These are phyloP conservation scores for Pseudogymnoascus sp. DNA, from an alignment of 2,329 filamentous ascomycete species.

Conservation along the genomic window DNA sequence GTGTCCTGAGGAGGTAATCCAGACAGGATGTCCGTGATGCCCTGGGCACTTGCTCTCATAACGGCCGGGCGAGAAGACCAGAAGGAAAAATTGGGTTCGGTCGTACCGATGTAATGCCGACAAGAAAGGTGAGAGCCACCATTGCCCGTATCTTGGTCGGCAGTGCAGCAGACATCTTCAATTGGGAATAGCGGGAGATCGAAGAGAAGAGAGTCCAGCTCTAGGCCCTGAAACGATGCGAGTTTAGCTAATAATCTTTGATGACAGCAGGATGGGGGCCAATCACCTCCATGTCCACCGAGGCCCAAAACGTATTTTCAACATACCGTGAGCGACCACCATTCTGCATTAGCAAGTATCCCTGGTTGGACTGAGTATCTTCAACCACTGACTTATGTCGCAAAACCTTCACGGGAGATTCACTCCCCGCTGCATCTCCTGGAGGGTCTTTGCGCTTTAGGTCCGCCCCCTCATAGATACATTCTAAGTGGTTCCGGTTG, in stretches of 20 bases:
- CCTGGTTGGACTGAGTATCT: not conserved
- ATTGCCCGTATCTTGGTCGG: constrained; percentile 41
- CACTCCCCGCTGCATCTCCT: not conserved
- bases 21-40: not conserved
- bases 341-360: constrained; percentile 8
- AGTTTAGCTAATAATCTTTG: not conserved
- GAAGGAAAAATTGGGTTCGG: constrained; percentile 31
- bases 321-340: constrained; percentile 58
- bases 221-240: not conserved
- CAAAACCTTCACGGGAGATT: not conserved
- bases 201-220: too few species aligned
- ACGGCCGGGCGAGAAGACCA: constrained; percentile 28
- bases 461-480: not conserved
- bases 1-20: not conserved
- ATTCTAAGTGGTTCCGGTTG: not conserved
- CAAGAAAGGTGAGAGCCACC: constrained; percentile 28
- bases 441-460: not conserved
- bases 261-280: not conserved
- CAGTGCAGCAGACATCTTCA: not conserved
- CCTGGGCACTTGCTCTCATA: not conserved
- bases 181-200: constrained; percentile 3
- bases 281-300: constrained; percentile 60
- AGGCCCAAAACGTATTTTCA: constrained; percentile 65
- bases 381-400: not conserved
- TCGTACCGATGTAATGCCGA: constrained; percentile 25